phyloP scores from a whole-genome alignment of 2,329 filamentous ascomycete genomes.

The Colletotrichum camelliae region DNA sequence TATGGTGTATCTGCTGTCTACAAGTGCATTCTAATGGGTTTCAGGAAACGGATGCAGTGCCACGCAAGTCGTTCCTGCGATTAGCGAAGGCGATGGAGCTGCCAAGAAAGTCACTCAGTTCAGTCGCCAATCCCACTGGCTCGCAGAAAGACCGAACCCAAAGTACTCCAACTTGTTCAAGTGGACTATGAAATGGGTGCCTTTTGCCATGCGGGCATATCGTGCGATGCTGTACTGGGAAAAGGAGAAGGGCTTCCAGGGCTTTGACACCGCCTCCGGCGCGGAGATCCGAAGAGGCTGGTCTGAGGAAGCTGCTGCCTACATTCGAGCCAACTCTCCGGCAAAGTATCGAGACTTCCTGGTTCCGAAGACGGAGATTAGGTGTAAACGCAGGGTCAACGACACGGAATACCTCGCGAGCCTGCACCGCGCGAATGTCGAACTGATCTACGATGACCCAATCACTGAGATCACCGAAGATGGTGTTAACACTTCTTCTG shows the following conservation, averaged over 20 bases:
- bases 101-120: slow-evolving; percentile 1
- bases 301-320: background rate
- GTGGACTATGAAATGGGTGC: slow-evolving; percentile 26
- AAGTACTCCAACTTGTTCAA: slow-evolving; percentile 9
- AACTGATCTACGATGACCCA: slow-evolving; percentile 28
- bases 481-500: slow-evolving; percentile 17
- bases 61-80: slow-evolving; percentile 38
- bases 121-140: background rate
- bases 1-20: background rate
- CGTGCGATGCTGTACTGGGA: background rate
- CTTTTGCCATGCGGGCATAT: slow-evolving; percentile 13
- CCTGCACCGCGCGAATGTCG: slow-evolving; percentile 33
- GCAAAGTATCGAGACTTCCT: slow-evolving; percentile 32
- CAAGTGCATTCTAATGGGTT: background rate
- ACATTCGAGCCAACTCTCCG: slow-evolving; percentile 22
- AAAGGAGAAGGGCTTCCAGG: background rate
- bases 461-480: slow-evolving; percentile 28
- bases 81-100: slow-evolving; percentile 21
- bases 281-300: background rate
- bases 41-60: slow-evolving; percentile 35
- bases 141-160: background rate
- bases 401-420: slow-evolving; percentile 36
- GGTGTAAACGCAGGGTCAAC: slow-evolving; percentile 39
- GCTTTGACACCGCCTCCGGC: background rate
- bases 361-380: slow-evolving; percentile 35